Conservation (phyloP, 441 rosid genomes). For the Syzygium malaccense region DNA sequence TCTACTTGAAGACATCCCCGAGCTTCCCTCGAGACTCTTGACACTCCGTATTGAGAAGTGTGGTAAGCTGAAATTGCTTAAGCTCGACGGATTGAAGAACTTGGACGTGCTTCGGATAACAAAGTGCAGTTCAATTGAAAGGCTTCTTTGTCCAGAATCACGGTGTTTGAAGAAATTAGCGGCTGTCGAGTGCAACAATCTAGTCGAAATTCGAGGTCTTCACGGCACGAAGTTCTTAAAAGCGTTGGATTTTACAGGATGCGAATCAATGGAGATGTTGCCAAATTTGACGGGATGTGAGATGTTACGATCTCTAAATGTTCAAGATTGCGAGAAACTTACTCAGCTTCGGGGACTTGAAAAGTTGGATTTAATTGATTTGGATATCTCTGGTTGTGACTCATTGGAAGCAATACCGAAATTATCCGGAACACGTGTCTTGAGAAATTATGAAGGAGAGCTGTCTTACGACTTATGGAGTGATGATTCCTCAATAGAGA, state of each 20-base stretch:
- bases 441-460: too few species aligned
- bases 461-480: too few species aligned
- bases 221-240: accelerated
- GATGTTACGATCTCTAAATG: accelerated
- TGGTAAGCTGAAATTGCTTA: too few species aligned
- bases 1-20: too few species aligned
- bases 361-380: background rate
- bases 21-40: too few species aligned
- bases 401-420: too few species aligned
- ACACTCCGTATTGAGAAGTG: accelerated
- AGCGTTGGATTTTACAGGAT: background rate
- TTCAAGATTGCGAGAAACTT: accelerated
- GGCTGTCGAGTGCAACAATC: accelerated
- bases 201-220: background rate
- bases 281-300: background rate
- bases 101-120: accelerated
- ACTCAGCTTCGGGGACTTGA: background rate
- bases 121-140: background rate
- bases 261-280: too few species aligned
- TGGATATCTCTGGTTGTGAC: too few species aligned
- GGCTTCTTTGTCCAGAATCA: background rate
- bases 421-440: too few species aligned
- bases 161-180: accelerated
- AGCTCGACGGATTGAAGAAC: too few species aligned
- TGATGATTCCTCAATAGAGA: too few species aligned